Base-by-base conservation (phyloP, 2,329 filamentous ascomycete genomes). In the Chaetomiaceae sp. region DNA sequence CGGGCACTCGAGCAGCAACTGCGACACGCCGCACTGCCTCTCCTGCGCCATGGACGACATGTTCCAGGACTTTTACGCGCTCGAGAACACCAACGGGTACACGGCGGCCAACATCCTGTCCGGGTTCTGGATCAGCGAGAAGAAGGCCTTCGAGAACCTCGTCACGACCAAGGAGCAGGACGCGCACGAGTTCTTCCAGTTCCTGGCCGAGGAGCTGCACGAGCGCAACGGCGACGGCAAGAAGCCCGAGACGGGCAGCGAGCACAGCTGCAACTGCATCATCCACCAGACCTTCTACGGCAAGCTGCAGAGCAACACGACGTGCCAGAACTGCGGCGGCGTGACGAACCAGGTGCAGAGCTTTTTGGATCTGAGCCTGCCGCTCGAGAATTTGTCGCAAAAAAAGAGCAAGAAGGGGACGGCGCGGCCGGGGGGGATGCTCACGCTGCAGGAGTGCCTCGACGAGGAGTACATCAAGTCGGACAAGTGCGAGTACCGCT, bases 111-210 rank as follows among this genome's bases (percentile, higher is more conserved):
- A 89, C 64, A 89, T 97, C 66, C 79, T 97, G 40, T 85, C 91
- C 53, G 89, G 88, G 11, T 91, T 91, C 66, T 96, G 91, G 91
- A 89, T 91, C 62, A 89, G 87, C 4, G 88, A 89, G 68, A 84
- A 81, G 73, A 83, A 80, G 68, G 80, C 81, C 0, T 86, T 85
- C 57, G 81, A 89, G 71, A 84, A 87, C 56, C 77, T 91, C 20
- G 89, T 92, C 1, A 94, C 91, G 11, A 95, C 95, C 64, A 89
- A 91, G 64, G 92, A 97, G 71, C 92, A 97, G 73, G 92, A 97
- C 66, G 92, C 92, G 0, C 92, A 97, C 67, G 92, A 97, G 68
- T 97, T 95, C 72, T 95, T 96, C 69, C 91, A 96, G 67, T 96
- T 95, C 66, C 81, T 97, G 31, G 87, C 95, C 33, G 92, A 96